Conservation (phyloP, 1,284 basidiomycete genomes). For the Cryptococcus sp. region DNA sequence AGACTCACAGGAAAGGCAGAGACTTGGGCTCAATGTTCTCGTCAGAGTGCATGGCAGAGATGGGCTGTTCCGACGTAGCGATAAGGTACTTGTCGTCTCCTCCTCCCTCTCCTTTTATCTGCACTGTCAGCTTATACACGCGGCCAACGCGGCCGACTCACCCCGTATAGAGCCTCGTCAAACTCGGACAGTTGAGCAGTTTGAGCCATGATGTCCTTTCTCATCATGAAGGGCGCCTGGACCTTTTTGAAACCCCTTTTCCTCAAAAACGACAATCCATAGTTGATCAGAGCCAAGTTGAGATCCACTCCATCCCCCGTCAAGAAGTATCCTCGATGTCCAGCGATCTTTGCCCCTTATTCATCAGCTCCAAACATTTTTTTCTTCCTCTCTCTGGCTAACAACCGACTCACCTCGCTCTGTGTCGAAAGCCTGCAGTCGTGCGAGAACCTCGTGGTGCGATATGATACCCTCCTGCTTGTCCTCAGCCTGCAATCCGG, state of each 20-base stretch:
- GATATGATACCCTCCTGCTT: conserved; percentile 70
- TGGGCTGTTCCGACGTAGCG: conserved; percentile 96
- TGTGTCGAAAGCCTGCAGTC: conserved; percentile 91
- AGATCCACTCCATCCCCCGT: conserved; percentile 94
- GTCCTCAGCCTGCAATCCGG: conserved; percentile 52
- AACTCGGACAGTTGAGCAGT: conserved; percentile 97
- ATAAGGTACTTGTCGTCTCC: conserved; percentile 99
- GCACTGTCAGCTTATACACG: not conserved
- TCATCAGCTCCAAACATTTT: too few species aligned
- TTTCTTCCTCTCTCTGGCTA: too few species aligned
- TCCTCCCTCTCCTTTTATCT: conserved; percentile 68
- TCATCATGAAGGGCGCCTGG: conserved; percentile 98
- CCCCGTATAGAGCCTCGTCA: conserved; percentile 97
- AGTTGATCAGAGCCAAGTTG: conserved; percentile 92
- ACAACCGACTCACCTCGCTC: conserved; percentile 64
- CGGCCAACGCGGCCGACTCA: conserved; percentile 26
- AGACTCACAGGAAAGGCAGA: conserved; percentile 73
- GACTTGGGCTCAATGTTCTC: conserved; percentile 96
- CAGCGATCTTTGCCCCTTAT: conserved; percentile 80
- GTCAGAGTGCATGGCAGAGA: conserved; percentile 89
- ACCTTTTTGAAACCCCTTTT: conserved; percentile 83
- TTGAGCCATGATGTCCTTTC: conserved; percentile 94
- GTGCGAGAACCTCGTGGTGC: conserved; percentile 92
- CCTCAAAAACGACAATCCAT: conserved; percentile 89
- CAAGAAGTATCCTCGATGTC: conserved; percentile 94